Conservation (phyloP, 805 yeast genomes). For the Metschnikowia sp. region DNA sequence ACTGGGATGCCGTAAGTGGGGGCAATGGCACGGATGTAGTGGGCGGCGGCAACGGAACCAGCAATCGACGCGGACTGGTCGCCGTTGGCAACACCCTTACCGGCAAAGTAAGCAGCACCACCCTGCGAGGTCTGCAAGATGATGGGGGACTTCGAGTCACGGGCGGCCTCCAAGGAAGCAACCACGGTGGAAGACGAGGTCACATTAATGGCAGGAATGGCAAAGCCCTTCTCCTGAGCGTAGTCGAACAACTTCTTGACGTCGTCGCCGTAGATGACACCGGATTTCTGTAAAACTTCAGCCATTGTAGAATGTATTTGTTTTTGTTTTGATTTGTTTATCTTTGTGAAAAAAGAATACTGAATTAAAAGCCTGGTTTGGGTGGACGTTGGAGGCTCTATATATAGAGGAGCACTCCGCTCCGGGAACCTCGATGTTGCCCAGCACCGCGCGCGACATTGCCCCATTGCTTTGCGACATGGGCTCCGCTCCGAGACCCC, state of each 20-base stretch:
- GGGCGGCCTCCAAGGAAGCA: conserved; percentile 47
- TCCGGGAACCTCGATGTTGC: conserved; percentile 16
- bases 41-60: conserved; percentile 97
- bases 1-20: conserved; percentile 97
- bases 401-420: conserved; percentile 22
- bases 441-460: conserved; percentile 12
- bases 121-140: conserved; percentile 97
- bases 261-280: conserved; percentile 99
- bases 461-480: conserved; percentile 8
- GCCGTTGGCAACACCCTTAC: conserved; percentile 94
- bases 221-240: conserved; percentile 90
- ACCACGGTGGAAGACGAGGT: conserved; percentile 94
- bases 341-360: background rate
- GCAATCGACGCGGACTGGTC: conserved; percentile 92
- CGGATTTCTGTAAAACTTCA: conserved; percentile 65
- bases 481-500: conserved; percentile 9
- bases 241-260: conserved; percentile 82
- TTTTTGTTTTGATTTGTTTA: background rate
- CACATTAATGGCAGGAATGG: conserved; percentile 98
- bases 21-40: conserved; percentile 94
- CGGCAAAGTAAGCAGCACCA: conserved; percentile 99
- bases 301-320: conserved; percentile 12
- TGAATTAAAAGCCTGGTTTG: background rate
- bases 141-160: conserved; percentile 74
- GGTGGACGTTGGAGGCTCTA: background rate